Base-by-base conservation (phyloP, 1,284 basidiomycete species). In the Fomitopsis pinicola region DNA sequence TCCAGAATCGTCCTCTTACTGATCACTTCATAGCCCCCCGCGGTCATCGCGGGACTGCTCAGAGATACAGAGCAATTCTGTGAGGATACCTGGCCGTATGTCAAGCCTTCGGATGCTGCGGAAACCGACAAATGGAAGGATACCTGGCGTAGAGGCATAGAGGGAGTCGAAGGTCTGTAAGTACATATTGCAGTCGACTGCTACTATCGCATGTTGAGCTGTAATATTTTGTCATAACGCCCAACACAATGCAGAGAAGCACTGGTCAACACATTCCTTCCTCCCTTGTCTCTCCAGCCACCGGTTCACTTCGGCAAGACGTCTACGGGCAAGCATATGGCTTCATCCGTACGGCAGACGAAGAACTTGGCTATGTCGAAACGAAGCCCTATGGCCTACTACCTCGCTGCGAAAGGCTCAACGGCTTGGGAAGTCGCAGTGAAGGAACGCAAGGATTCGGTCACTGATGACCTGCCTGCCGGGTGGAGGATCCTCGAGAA, bases 401-500 rank as follows among this genome's bases (percentile, higher is more conserved):
- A 88, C 66, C 69, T 88, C 44, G 77, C 83, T 9, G 83, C 86
- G 0, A 89, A 87, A 71, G 88, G 88, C 1, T 87, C 86, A 4
- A 81, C 82, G 17, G 83, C 88, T 35, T 92, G 90, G 90, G 87
- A 91, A 68, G 77, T 78, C 12, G 81, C 86, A 14, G 75, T 91
- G 1, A 89, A 85, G 71, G 77, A 81, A 3, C 77, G 75, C 52
- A 78, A 80, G 42, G 82, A 82, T 19, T 63, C 77, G 40, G 64
- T 75, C n/a, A 75, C 78, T 35, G 84, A 88, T 63, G 73, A 85
- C 63, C 71, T 84, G 6, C 88, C 87, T 19, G 74, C 77, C 8
- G 89, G 89, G 4, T 91, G 89, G 89, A 78, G 84, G 58, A 77
- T 85, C 14, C 67, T 84, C n/a, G 80, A 83, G 60, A 78, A 80